These are phyloP conservation scores for Saccharum officinarum DNA, from an alignment of 176 grass and related monocot genomes.

Conservation along the genomic window DNA sequence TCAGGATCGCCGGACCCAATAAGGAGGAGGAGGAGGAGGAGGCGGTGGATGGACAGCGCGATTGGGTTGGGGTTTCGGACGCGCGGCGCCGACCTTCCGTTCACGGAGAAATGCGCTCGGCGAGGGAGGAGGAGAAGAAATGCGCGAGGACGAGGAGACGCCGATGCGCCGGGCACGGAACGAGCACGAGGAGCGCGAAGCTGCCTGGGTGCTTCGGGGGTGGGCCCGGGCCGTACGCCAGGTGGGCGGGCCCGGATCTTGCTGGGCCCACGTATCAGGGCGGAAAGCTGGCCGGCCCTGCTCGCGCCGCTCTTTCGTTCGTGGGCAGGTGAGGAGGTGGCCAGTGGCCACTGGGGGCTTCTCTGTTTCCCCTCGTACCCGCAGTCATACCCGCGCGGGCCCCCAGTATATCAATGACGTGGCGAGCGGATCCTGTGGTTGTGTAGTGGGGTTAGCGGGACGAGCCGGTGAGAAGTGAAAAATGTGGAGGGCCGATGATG, in stretches of 20 bases:
- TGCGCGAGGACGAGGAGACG: constrained; percentile 1
- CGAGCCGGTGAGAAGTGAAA: not conserved
- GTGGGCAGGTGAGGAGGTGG: not conserved
- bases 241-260: constrained; percentile 18
- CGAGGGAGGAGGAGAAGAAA: not conserved
- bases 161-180: constrained; percentile 9
- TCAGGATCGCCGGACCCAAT: not conserved
- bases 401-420: not conserved
- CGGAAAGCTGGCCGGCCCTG: not conserved
- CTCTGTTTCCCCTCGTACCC: not conserved
- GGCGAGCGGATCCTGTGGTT: not conserved
- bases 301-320: not conserved
- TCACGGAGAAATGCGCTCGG: not conserved
- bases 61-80: not conserved
- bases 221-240: constrained; percentile 9
- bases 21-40: not conserved
- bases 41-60: not conserved
- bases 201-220: constrained; percentile 31
- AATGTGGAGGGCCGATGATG: not conserved
- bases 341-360: too few relatives aligned
- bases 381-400: not conserved
- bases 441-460: not conserved
- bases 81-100: not conserved
- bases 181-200: constrained; percentile 22
- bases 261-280: not conserved